Evolutionary conservation across 2,329 filamentous ascomycete species (phyloP), one percentile per base, ranked within the genome.

Genomic region (Diaporthe sp.): DNA sequence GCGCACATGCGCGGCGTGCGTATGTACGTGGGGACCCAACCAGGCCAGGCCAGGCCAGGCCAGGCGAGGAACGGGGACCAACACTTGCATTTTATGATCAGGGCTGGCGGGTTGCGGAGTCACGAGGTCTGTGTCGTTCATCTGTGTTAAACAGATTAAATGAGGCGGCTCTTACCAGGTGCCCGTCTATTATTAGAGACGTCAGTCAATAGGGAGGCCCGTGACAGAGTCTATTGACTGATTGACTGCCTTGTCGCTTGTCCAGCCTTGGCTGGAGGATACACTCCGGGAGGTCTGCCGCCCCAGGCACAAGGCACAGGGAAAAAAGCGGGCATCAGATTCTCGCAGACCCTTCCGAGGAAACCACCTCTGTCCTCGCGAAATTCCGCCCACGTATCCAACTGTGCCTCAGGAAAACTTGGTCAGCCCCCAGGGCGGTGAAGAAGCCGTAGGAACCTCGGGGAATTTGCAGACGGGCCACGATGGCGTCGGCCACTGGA

Each of bases 181-280:
- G 32, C 25, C 22, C 32, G 1, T 68, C 63, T 68, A 68, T 68
- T 68, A 53, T 68, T 68, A 68, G 63, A 27, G 63, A 51, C 63
- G 22, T 27, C n/a, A n/a, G n/a, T n/a, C n/a, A n/a, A n/a, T n/a
- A n/a, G n/a, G n/a, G n/a, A 66, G 19, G 13, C 63, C n/a, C 32
- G 63, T 68, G 47, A 68, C 32, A 25, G n/a, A 2, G 30, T 37
- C 63, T 37, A 30, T 3, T 63, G 32, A 27, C 27, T 51, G 44
- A 47, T 22, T 47, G 44, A n/a, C 44, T 50, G 44, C 2, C 7
- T 8, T 44, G 1, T 13, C 35, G 13, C 13, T 30, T 27, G 25
- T 25, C 56, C n/a, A 22, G 37, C 37, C 37, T 42, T 17, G 44
- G 44, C 39, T 32, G 27, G 59, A 65, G 27, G 6, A 13, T 42